Base-by-base conservation (phyloP, 805 yeast species). In the Starmera caribaea region DNA sequence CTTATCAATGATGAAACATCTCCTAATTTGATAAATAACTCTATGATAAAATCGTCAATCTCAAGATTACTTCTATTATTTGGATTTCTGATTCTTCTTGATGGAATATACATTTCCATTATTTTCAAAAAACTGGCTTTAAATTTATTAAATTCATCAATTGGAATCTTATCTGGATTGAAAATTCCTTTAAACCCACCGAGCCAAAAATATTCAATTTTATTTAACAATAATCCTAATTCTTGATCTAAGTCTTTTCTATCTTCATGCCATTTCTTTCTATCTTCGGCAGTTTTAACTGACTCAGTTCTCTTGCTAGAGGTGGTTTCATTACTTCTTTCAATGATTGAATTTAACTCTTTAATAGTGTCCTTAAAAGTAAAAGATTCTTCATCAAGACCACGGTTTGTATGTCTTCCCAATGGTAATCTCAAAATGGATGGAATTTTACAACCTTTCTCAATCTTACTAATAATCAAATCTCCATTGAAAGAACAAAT, bases 151-250 rank as follows among this genome's bases (percentile, higher is more conserved):
- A 66, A 46, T 8, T 48, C 48, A 0, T 45, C 49, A 9, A 46
- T 40, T 13, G 63, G 56, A 2, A 61, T 45, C 3, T 49, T 48
- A 8, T 45, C 45, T 2, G 62, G 60, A 32, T 65, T 61, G 52
- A 89, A 81, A 3, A 86, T 52, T 0, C 88, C 79, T 38, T 62
- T 62, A 47, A 87, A 83, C 0, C 90, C 94, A 12, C 90, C 87
- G 30, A 90, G 61, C 89, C 96, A 85, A 40, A 64, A 61, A 16
- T 57, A 55, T 40, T 86, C 90, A 8, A 85, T 69, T 28, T 64
- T 63, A 1, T 55, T 49, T n/a, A 90, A 54, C n/a, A 88, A 57
- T 2, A 56, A 57, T 32, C 69, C 56, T 38, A 90, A 52, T 36
- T 69, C 58, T 9, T 63, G 55, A 55, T 90, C 96, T 14, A 88